Percentiles rank a stretch among this genome's conserved stretches.
phyloP scores from a whole-genome alignment of 2,329 filamentous ascomycete genomes.

The Penicillium sp. region DNA sequence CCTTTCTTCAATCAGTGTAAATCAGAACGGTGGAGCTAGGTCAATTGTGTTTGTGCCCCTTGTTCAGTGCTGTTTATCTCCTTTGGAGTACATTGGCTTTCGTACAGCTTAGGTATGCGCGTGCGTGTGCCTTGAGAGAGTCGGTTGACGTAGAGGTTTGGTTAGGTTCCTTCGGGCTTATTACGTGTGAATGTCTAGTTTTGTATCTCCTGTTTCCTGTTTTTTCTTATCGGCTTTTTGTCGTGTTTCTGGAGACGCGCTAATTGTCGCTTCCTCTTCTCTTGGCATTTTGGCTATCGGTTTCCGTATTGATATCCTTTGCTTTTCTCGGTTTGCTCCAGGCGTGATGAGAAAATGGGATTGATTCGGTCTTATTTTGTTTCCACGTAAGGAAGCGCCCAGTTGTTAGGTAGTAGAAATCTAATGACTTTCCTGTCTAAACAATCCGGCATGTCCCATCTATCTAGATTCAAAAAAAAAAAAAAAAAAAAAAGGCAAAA shows the following conservation, averaged over 20 bases:
- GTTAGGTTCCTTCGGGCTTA: neutral
- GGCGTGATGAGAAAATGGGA: constrained; percentile 17
- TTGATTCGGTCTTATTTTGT: constrained; percentile 13
- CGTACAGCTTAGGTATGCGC: neutral
- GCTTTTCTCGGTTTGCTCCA: constrained; percentile 13
- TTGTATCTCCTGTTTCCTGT: constrained; percentile 2
- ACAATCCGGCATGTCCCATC: neutral
- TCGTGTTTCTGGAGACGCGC: neutral
- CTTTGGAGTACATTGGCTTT: neutral
- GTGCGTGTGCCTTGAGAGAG: neutral
- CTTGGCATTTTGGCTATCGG: neutral
- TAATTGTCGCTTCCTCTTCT: neutral
- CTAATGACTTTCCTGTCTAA: neutral
- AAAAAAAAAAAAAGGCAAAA: neutral
- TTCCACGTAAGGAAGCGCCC: neutral
- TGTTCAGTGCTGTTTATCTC: neutral
- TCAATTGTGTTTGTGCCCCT: neutral
- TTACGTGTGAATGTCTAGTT: constrained; percentile 2
- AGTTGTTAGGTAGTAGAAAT: neutral
- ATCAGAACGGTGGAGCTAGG: neutral
- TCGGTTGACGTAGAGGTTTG: neutral
- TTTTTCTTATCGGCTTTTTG: neutral
- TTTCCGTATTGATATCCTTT: constrained; percentile 20
- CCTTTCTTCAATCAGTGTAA: neutral
- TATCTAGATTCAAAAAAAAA: neutral